A percentile compares a stretch with the other conserved stretches of the same genome.
These are phyloP conservation scores for Achaetomiella virescens DNA, from an alignment of 495 filamentous ascomycete genomes.

Conservation along the genomic window DNA sequence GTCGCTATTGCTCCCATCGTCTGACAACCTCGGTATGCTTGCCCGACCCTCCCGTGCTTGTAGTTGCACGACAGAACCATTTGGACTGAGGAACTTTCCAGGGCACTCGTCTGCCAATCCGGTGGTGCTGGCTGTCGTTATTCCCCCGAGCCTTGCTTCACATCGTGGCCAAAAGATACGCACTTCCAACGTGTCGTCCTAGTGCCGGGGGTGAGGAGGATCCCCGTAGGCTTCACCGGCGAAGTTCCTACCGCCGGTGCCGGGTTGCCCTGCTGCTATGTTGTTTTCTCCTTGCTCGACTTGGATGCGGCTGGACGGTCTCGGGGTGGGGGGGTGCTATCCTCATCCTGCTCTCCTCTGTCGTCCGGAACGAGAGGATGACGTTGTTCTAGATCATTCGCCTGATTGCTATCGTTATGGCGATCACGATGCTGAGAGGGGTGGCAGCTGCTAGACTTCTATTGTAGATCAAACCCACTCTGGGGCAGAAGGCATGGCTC, in stretches of 20 bases:
- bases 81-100: constrained; percentile 59
- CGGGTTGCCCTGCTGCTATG: constrained; percentile 13
- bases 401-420: constrained; percentile 1
- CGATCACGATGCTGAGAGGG: constrained; percentile 9
- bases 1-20: constrained; percentile 1
- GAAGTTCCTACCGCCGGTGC: constrained; percentile 22
- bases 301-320: constrained; percentile 19
- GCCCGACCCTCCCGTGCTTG: constrained; percentile 4
- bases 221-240: constrained; percentile 47
- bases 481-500: constrained; percentile 5
- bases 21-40: constrained; percentile 4
- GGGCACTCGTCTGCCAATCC: constrained; percentile 47
- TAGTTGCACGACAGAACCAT: background rate
- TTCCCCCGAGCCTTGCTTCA: constrained; percentile 36
- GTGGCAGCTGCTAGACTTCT: constrained; percentile 6
- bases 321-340: constrained; percentile 57
- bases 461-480: constrained; percentile 8
- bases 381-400: constrained; percentile 3
- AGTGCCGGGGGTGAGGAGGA: constrained; percentile 85
- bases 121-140: constrained; percentile 35
- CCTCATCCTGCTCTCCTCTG: constrained; percentile 10
- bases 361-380: constrained; percentile 12
- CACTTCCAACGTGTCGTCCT: constrained; percentile 73
- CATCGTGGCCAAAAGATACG: constrained; percentile 73
- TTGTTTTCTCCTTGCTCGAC: constrained; percentile 23